These are phyloP conservation scores for Oxyria digyna DNA, from an alignment of 148 eudicot species.

Conservation along the genomic window DNA sequence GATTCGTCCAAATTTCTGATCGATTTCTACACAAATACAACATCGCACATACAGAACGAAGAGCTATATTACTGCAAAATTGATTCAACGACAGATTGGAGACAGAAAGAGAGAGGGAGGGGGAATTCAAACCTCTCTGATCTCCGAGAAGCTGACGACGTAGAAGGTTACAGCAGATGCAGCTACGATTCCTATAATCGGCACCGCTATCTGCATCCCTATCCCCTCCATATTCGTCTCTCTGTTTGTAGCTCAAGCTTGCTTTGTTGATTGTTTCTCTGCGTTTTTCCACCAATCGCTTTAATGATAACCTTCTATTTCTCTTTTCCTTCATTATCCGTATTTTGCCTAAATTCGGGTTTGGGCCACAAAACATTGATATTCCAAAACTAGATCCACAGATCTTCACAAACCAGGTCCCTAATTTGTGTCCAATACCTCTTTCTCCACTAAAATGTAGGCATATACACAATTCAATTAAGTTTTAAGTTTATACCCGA, in stretches of 20 bases:
- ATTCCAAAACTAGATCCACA: background rate
- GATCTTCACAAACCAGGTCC: background rate
- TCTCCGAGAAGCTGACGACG: slow-evolving; percentile 10
- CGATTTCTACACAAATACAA: background rate
- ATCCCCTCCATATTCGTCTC: background rate
- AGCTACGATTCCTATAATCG: slow-evolving; percentile 10
- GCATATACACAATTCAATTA: too few relatives aligned
- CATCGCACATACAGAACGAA: background rate
- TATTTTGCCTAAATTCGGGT: background rate
- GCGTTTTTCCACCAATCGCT: background rate
- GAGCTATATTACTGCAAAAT: background rate
- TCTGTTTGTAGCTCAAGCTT: background rate
- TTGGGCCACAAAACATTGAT: background rate
- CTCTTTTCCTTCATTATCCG: background rate
- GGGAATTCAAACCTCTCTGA: slow-evolving; percentile 6
- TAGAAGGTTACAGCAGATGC: slow-evolving; percentile 10
- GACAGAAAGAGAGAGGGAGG: background rate
- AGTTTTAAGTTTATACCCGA: too few relatives aligned
- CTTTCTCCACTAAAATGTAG: too few relatives aligned
- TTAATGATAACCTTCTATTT: background rate
- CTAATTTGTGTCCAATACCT: too few relatives aligned
- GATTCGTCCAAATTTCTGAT: background rate
- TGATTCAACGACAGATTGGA: background rate
- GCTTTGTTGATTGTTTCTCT: background rate
- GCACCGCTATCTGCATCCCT: slow-evolving; percentile 8